Conservation (phyloP, 2,329 filamentous ascomycete genomes). For the Phialophora macrospora region DNA sequence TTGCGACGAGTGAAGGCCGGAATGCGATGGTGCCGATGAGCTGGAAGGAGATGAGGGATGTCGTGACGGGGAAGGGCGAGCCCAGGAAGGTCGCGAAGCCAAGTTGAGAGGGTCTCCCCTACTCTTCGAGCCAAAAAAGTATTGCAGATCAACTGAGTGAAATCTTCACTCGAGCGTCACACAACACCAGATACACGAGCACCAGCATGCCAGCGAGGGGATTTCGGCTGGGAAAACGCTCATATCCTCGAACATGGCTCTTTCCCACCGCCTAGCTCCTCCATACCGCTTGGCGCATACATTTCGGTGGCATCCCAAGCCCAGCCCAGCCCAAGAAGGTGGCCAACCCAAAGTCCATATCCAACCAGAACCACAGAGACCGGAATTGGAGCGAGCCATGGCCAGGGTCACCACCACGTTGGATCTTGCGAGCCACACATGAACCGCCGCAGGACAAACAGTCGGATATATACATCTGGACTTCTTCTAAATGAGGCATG, state of each 20-base stretch:
- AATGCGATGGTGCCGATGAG: slow-evolving; percentile 91
- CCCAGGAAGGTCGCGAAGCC: slow-evolving; percentile 92
- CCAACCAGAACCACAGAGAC: neutral
- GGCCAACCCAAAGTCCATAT: neutral
- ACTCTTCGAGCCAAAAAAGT: neutral
- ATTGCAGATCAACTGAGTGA: neutral
- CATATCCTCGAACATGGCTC: neutral
- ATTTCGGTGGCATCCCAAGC: neutral
- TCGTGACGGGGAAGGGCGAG: slow-evolving; percentile 76
- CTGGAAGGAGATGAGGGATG: slow-evolving; percentile 94
- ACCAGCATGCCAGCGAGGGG: neutral
- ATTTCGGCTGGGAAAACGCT: neutral
- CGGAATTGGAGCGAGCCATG: neutral
- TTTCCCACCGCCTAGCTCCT: neutral
- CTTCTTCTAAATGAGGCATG: neutral
- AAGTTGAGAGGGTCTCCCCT: slow-evolving; percentile 44
- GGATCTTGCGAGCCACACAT: neutral
- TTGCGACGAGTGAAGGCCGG: slow-evolving; percentile 88
- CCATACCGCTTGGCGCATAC: neutral
- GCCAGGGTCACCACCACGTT: neutral
- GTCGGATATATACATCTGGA: neutral
- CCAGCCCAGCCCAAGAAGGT: neutral
- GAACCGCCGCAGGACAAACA: neutral
- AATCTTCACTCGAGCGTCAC: neutral
- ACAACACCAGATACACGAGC: neutral